A percentile compares a stretch with the other conserved stretches of the same genome.
Evolutionary conservation across 139 green algal species (phyloP).

Genomic region (Prasinococcaceae sp.): DNA sequence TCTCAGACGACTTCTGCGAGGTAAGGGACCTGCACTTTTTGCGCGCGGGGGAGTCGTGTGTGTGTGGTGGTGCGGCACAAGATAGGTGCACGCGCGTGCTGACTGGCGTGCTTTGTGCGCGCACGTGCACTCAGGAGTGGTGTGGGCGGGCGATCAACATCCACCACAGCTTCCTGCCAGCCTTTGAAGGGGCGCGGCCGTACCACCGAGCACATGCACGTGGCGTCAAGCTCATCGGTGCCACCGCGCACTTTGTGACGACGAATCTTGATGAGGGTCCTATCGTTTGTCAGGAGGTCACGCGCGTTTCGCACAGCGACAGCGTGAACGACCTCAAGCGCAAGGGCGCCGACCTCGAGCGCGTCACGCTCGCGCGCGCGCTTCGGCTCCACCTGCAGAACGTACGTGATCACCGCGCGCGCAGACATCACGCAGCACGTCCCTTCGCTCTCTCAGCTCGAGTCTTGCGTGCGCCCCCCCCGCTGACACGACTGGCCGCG

Average conservation of each 20-base stretch:
- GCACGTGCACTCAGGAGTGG: too few relatives aligned
- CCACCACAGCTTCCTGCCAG: constrained; percentile 67
- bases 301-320: constrained; percentile 43
- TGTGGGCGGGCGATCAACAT: constrained; percentile 52
- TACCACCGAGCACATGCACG: constrained; percentile 43
- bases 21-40: too few relatives aligned
- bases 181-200: constrained; percentile 49
- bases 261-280: constrained; percentile 35
- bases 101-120: too few relatives aligned
- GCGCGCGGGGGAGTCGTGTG: too few relatives aligned
- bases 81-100: too few relatives aligned
- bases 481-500: too few relatives aligned
- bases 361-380: not conserved
- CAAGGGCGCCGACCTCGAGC: not conserved
- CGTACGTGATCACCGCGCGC: too few relatives aligned
- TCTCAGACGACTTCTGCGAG: constrained; percentile 4
- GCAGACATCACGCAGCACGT: too few relatives aligned
- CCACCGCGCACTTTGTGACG: constrained; percentile 66
- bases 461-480: too few relatives aligned
- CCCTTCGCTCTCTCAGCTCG: too few relatives aligned
- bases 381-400: not conserved
- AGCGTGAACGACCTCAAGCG: not conserved
- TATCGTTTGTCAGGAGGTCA: constrained; percentile 56
- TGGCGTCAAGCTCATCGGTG: constrained; percentile 68
- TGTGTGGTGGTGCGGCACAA: too few relatives aligned